These are phyloP conservation scores for Ephemerocybe angulata DNA, from an alignment of 768 basidiomycete genomes.

Conservation along the genomic window DNA sequence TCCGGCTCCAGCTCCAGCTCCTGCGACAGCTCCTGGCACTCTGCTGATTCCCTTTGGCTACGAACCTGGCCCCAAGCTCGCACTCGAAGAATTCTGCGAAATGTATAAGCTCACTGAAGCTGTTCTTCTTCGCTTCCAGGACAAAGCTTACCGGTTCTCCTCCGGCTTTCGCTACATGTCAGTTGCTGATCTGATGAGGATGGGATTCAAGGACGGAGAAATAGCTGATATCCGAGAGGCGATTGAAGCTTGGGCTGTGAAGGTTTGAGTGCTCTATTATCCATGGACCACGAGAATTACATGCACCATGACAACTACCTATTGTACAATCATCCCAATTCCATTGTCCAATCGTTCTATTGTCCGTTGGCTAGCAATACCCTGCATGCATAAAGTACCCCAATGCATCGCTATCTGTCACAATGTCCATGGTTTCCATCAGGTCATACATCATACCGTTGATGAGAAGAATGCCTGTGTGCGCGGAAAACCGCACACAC, in stretches of 20 bases:
- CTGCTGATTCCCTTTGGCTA: neutral
- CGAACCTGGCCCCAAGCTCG: neutral
- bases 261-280: neutral
- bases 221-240: constrained; percentile 19
- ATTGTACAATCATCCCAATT: too few relatives aligned
- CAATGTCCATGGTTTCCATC: constrained; percentile 21
- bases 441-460: constrained; percentile 27
- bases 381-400: constrained; percentile 32
- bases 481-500: too few relatives aligned
- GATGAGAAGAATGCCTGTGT: too few relatives aligned
- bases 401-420: constrained; percentile 23
- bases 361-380: constrained; percentile 19
- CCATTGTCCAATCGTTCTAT: too few relatives aligned
- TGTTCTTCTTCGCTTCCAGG: constrained; percentile 4
- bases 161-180: constrained; percentile 6
- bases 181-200: constrained; percentile 11
- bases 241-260: constrained; percentile 12
- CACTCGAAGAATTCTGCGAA: neutral
- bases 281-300: neutral
- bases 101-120: neutral
- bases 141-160: constrained; percentile 14
- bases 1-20: neutral
- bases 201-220: constrained; percentile 19
- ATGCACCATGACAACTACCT: too few relatives aligned
- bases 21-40: constrained; percentile 7